Percentiles rank a stretch among this genome's conserved stretches.
phyloP scores from a whole-genome alignment of 1,284 basidiomycete genomes.

The Gymnopus androsaceus region DNA sequence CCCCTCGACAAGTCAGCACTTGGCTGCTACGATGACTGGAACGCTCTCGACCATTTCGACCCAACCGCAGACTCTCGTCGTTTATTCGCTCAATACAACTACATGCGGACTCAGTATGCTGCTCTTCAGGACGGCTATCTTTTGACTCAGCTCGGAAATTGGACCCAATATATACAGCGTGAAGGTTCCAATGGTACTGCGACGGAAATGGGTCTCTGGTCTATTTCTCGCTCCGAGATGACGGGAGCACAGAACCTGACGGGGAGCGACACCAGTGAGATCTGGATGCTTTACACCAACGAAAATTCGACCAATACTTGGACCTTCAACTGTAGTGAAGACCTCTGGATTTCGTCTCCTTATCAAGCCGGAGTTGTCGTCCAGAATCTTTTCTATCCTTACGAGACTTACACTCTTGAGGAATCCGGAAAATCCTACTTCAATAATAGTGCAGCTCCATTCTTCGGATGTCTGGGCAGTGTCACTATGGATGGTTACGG shows the following conservation, averaged over 20 bases:
- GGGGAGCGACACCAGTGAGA: constrained; percentile 61
- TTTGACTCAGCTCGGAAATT: constrained; percentile 78
- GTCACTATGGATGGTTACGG: constrained; percentile 74
- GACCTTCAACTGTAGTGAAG: constrained; percentile 56
- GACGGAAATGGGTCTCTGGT: constrained; percentile 88
- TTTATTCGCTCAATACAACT: constrained; percentile 71
- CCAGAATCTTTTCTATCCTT: constrained; percentile 80
- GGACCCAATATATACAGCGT: constrained; percentile 75
- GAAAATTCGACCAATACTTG: constrained; percentile 75
- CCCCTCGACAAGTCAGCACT: constrained; percentile 75
- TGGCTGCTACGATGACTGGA: constrained; percentile 87
- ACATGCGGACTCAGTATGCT: constrained; percentile 67
- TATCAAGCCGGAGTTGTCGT: constrained; percentile 62
- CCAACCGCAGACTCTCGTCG: constrained; percentile 79
- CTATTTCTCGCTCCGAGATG: constrained; percentile 69
- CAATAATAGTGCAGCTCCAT: constrained; percentile 59
- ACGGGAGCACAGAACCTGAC: constrained; percentile 53
- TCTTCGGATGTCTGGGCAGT: constrained; percentile 67
- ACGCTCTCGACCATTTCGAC: constrained; percentile 90
- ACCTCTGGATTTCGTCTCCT: constrained; percentile 77
- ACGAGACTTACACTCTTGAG: constrained; percentile 71
- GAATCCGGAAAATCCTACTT: constrained; percentile 65
- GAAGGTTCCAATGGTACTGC: constrained; percentile 80
- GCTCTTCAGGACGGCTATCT: constrained; percentile 84
- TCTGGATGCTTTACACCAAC: constrained; percentile 86